These are phyloP conservation scores for Bipolaris gigantea DNA, from an alignment of 2,329 filamentous ascomycete species.

Conservation along the genomic window DNA sequence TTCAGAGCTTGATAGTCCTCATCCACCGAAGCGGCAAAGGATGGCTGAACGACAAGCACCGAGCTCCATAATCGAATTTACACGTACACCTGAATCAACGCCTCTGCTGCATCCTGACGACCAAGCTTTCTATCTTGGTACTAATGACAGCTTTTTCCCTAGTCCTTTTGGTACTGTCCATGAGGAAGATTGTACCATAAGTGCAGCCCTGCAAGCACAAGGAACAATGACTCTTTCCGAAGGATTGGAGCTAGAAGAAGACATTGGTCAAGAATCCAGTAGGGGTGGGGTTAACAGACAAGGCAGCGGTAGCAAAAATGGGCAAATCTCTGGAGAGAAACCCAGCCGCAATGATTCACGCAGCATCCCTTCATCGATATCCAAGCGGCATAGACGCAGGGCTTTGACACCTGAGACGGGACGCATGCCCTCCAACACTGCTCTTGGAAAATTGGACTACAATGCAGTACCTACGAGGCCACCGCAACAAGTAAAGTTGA, in stretches of 20 bases:
- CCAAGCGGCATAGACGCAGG: neutral
- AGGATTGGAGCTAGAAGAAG: conserved; percentile 1
- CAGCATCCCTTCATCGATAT: neutral
- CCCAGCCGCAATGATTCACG: neutral
- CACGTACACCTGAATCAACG: no score
- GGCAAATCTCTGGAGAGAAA: neutral
- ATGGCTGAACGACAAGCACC: no score
- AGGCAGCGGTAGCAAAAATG: conserved; percentile 1
- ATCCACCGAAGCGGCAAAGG: no score
- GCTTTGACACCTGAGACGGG: neutral
- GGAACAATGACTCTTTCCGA: conserved; percentile 6
- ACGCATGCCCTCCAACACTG: conserved; percentile 5
- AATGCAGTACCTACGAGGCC: conserved; percentile 1
- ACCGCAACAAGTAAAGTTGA: conserved; percentile 1
- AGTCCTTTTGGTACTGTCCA: no score
- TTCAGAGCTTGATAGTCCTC: no score
- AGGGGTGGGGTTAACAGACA: neutral
- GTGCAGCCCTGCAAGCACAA: conserved; percentile 6
- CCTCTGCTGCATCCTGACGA: no score
- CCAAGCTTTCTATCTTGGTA: no score
- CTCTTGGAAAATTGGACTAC: conserved; percentile 4
- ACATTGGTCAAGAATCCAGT: neutral
- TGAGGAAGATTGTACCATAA: neutral
- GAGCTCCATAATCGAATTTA: no score
- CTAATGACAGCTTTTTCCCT: no score